phyloP scores from a whole-genome alignment of 352 stramenopile species.

The Peronospora belbahrii region DNA sequence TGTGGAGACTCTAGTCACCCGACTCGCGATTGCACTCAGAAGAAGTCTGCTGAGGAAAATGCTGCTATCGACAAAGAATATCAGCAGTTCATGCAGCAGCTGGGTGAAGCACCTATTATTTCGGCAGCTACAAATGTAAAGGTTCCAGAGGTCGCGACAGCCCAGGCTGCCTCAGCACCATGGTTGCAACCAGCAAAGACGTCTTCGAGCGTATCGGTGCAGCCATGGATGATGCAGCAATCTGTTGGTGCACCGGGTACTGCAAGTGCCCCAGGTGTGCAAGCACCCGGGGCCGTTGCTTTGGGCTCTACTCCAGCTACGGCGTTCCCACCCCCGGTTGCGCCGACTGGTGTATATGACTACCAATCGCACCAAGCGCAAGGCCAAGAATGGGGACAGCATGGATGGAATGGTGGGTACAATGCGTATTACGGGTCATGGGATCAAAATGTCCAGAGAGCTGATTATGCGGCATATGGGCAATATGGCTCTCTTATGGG shows the following conservation, averaged over 20 bases:
- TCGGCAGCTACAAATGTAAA: conserved; percentile 43
- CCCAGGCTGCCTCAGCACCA: conserved; percentile 31
- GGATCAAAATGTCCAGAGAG: conserved; percentile 25
- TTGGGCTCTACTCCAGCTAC: conserved; percentile 43
- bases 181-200: conserved; percentile 65
- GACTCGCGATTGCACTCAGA: conserved; percentile 94
- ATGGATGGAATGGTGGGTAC: conserved; percentile 36
- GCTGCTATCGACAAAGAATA: conserved; percentile 82
- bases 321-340: conserved; percentile 41
- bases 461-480: conserved; percentile 33
- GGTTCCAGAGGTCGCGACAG: conserved; percentile 1
- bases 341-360: conserved; percentile 27
- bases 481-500: conserved; percentile 22
- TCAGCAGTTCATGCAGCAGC: conserved; percentile 81
- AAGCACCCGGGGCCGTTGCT: conserved; percentile 8
- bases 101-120: conserved; percentile 68
- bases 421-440: conserved; percentile 48
- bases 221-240: conserved; percentile 66
- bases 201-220: conserved; percentile 23
- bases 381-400: conserved; percentile 27
- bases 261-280: conserved; percentile 12
- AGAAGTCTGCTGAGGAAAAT: conserved; percentile 64
- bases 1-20: conserved; percentile 97
- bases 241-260: conserved; percentile 30
- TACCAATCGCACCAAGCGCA: conserved; percentile 30